Conservation (phyloP, 305 asterid genomes). For the Coffea humblotiana region DNA sequence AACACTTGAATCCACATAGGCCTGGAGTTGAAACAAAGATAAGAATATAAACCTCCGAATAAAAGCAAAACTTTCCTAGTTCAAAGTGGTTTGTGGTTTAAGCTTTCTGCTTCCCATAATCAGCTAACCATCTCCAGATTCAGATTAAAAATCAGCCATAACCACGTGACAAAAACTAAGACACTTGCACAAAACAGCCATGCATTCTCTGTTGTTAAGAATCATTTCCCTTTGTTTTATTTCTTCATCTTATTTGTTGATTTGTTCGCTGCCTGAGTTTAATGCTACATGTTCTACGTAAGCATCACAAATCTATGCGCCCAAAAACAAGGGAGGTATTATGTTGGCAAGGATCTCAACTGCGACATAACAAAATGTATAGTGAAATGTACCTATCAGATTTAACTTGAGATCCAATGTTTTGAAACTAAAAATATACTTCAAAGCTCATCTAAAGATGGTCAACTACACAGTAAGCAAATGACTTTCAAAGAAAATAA, state of each 20-base stretch:
- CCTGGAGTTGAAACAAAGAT: slow-evolving; percentile 42
- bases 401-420: neutral
- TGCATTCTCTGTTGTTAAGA: neutral
- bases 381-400: neutral
- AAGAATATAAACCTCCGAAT: slow-evolving; percentile 6
- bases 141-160: neutral
- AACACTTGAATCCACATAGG: slow-evolving; percentile 95
- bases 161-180: neutral
- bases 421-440: neutral
- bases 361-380: neutral
- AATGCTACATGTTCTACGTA: neutral
- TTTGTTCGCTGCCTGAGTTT: neutral
- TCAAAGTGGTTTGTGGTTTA: neutral
- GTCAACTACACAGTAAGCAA: neutral
- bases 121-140: neutral
- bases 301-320: neutral
- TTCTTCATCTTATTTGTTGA: neutral
- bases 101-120: neutral
- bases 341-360: neutral
- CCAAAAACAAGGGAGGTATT: neutral
- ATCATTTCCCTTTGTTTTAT: neutral
- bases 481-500: neutral
- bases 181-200: slow-evolving; percentile 1
- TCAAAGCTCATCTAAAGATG: neutral
- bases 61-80: neutral